Evolutionary conservation across 2,329 filamentous ascomycete species (phyloP).

Genomic region (Coniochaeta pulveracea): DNA sequence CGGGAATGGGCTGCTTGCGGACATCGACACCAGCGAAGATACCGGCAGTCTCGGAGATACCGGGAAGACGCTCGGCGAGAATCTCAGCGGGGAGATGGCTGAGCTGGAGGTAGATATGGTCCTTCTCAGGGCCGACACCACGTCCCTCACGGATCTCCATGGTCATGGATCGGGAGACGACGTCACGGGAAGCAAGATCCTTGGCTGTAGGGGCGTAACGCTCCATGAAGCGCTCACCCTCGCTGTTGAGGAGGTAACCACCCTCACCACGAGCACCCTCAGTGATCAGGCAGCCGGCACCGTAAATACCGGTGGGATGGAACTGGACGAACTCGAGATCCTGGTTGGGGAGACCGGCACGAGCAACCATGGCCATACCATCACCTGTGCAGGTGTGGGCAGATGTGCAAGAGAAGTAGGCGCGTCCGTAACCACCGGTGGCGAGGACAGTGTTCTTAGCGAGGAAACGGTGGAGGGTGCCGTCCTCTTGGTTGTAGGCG

Average conservation of each 20-base stretch:
- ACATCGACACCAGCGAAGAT: conserved; percentile 98
- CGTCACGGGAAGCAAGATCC: conserved; percentile 92
- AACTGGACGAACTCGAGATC: conserved; percentile 99
- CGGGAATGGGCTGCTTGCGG: conserved; percentile 91
- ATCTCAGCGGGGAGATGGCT: conserved; percentile 89
- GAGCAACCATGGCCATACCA: conserved; percentile 98
- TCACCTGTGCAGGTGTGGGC: conserved; percentile 98
- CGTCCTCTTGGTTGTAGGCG: conserved; percentile 98
- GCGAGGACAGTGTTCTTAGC: conserved; percentile 94
- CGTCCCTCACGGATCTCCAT: conserved; percentile 96
- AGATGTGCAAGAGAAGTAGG: conserved; percentile 97
- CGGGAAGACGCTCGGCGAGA: conserved; percentile 89
- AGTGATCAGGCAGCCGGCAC: conserved; percentile 93
- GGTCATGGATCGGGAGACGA: conserved; percentile 96
- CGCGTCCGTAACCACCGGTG: conserved; percentile 93
- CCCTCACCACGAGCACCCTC: conserved; percentile 97
- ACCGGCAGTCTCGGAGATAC: conserved; percentile 96
- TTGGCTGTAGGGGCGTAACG: conserved; percentile 95
- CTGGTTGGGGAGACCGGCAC: conserved; percentile 95
- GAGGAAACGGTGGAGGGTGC: conserved; percentile 92
- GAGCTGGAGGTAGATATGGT: conserved; percentile 97
- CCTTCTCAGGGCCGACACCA: conserved; percentile 93
- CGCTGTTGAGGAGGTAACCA: conserved; percentile 92
- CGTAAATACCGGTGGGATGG: conserved; percentile 98
- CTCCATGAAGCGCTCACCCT: conserved; percentile 99